Percentiles rank a stretch among this genome's conserved stretches.
These are phyloP conservation scores for Cercospora zeina DNA, from an alignment of 2,329 filamentous ascomycete genomes.

Conservation along the genomic window DNA sequence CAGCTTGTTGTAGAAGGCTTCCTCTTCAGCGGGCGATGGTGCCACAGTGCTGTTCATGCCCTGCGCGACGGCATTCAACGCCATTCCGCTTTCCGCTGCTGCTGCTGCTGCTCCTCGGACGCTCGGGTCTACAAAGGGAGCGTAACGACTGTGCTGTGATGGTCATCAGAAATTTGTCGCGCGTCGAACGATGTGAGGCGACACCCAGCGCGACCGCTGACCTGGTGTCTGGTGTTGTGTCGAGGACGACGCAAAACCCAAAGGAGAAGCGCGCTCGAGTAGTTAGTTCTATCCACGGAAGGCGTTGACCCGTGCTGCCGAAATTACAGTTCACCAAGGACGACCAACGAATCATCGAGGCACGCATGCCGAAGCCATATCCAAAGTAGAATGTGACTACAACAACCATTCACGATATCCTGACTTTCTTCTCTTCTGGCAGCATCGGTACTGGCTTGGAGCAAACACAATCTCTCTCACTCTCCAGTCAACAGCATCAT, in stretches of 20 bases:
- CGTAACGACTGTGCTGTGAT: conserved; percentile 20
- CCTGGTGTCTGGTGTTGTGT: conserved; percentile 12
- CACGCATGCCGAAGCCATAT: conserved; percentile 11
- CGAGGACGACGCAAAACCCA: not conserved
- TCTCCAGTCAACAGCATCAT: not conserved
- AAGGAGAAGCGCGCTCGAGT: conserved; percentile 14
- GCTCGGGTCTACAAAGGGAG: conserved; percentile 23
- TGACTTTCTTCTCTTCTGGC: not conserved
- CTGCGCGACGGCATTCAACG: conserved; percentile 23
- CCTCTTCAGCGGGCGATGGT: conserved; percentile 36
- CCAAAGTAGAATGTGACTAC: not conserved
- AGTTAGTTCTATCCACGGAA: not conserved
- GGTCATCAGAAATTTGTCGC: conserved; percentile 7
- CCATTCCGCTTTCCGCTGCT: conserved; percentile 23
- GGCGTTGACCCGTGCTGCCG: not conserved
- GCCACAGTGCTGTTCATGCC: conserved; percentile 25
- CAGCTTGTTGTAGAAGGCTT: conserved; percentile 69
- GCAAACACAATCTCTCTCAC: not conserved
- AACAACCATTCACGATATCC: not conserved
- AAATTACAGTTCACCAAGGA: not conserved
- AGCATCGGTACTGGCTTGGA: not conserved
- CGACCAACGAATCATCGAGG: conserved; percentile 3
- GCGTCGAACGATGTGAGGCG: conserved; percentile 1
- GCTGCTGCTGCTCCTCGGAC: conserved; percentile 11
- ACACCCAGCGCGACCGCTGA: conserved; percentile 6